A percentile compares a stretch with the other conserved stretches of the same genome.
Conservation (phyloP, 805 yeast genomes). For the Wickerhamiella kurtzmanii region DNA sequence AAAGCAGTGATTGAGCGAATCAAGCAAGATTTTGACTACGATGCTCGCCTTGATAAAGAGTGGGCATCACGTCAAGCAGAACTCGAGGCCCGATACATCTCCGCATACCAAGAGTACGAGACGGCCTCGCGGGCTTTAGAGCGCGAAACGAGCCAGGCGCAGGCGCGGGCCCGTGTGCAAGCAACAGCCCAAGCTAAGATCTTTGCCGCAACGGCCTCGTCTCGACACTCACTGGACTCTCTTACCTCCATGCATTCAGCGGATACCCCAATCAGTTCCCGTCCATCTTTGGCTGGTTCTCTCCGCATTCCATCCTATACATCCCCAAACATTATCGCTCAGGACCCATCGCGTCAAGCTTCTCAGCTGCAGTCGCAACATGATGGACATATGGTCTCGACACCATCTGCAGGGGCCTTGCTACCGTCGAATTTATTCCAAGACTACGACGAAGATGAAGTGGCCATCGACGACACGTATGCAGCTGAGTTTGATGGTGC, state of each 20-base stretch:
- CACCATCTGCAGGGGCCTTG: constrained; percentile 9
- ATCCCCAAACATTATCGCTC: neutral
- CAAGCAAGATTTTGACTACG: constrained; percentile 17
- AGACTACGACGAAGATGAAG: constrained; percentile 3
- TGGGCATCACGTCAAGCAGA: constrained; percentile 24
- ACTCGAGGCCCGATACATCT: constrained; percentile 24
- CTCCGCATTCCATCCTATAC: neutral
- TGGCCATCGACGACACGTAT: neutral
- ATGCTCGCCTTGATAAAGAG: constrained; percentile 22
- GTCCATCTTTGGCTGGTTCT: constrained; percentile 1
- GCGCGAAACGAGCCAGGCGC: constrained; percentile 15
- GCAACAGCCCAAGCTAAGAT: constrained; percentile 1
- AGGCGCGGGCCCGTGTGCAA: constrained; percentile 8
- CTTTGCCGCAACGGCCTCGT: constrained; percentile 1
- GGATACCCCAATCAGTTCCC: neutral
- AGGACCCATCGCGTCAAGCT: neutral
- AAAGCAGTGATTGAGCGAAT: constrained; percentile 11
- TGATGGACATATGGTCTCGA: neutral
- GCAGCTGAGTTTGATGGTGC: neutral
- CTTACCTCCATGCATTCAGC: constrained; percentile 5
- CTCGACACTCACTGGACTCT: constrained; percentile 2
- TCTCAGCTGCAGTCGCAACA: neutral
- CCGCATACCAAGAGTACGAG: constrained; percentile 23
- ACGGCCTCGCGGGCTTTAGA: constrained; percentile 19
- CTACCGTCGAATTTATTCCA: constrained; percentile 12